These are phyloP conservation scores for Vanrija sp. DNA, from an alignment of 1,284 basidiomycete genomes.

Conservation along the genomic window DNA sequence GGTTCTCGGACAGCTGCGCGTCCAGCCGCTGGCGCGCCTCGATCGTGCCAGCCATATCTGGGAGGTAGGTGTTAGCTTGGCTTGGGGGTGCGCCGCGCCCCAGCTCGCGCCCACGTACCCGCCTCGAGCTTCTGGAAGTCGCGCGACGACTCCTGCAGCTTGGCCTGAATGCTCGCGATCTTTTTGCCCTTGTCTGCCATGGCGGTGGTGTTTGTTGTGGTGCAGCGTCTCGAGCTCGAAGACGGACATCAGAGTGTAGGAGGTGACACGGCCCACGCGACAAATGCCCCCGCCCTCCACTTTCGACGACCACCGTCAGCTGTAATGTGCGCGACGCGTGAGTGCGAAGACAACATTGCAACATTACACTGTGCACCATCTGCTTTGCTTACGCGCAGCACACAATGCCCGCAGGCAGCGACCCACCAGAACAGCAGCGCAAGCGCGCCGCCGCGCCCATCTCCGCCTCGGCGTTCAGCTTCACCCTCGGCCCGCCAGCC, in stretches of 20 bases:
- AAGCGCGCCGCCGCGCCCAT: slow-evolving; percentile 24
- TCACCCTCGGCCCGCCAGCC: slow-evolving; percentile 17
- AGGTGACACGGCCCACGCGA: background rate
- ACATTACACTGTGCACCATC: background rate
- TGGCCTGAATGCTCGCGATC: slow-evolving; percentile 35
- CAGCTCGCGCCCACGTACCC: slow-evolving; percentile 45
- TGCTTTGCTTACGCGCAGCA: background rate
- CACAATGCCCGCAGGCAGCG: background rate
- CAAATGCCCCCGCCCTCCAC: slow-evolving; percentile 13
- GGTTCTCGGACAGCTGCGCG: slow-evolving; percentile 86
- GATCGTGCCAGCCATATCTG: slow-evolving; percentile 66
- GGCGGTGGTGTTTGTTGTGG: slow-evolving; percentile 1
- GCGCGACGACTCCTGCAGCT: slow-evolving; percentile 61
- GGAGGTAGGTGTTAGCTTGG: background rate
- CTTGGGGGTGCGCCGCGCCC: background rate
- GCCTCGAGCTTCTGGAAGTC: slow-evolving; percentile 77
- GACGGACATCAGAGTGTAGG: background rate
- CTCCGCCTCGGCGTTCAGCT: slow-evolving; percentile 26
- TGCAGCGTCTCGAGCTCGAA: background rate
- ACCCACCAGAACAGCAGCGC: background rate
- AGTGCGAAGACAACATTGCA: background rate
- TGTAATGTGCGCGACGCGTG: background rate
- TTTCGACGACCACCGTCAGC: background rate
- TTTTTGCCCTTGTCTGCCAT: slow-evolving; percentile 33
- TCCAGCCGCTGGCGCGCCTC: slow-evolving; percentile 78